A percentile compares a stretch with the other conserved stretches of the same genome.
Evolutionary conservation across 2,329 filamentous ascomycete species (phyloP).

Genomic region (Alternaria hordeiaustralica): DNA sequence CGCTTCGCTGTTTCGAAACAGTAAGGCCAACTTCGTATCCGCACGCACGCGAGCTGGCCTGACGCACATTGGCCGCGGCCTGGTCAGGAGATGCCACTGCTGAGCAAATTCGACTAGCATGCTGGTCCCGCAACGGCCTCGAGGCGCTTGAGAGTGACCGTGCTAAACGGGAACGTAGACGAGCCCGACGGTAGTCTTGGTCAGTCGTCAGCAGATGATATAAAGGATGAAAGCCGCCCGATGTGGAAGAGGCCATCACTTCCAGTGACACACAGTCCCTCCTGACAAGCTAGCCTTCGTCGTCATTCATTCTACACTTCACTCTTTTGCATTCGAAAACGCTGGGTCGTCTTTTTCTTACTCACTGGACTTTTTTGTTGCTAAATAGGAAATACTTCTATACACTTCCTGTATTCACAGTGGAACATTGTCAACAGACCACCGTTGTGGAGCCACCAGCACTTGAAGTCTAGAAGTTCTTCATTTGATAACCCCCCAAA

Average conservation of each 20-base stretch:
- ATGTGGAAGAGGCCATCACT: conserved; percentile 30
- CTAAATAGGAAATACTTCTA: conserved; percentile 12
- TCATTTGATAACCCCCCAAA: conserved; percentile 17
- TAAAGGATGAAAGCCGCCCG: conserved; percentile 28
- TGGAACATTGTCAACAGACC: conserved; percentile 25
- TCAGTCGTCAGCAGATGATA: conserved; percentile 17
- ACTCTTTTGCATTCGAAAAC: conserved; percentile 35
- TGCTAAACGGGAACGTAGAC: conserved; percentile 25
- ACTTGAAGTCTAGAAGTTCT: conserved; percentile 17
- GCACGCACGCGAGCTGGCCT: conserved; percentile 15
- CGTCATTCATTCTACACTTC: conserved; percentile 39
- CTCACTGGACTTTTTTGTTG: conserved; percentile 21
- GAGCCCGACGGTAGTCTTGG: conserved; percentile 17
- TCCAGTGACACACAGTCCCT: conserved; percentile 32
- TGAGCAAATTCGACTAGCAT: conserved; percentile 13
- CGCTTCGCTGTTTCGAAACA: conserved; percentile 40
- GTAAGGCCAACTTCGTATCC: conserved; percentile 13
- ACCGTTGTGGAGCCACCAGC: conserved; percentile 6
- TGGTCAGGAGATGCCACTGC: conserved; percentile 25
- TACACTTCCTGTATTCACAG: conserved; percentile 5
- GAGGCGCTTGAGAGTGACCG: conserved; percentile 26
- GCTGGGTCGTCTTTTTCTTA: conserved; percentile 41
- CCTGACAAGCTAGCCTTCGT: conserved; percentile 43
- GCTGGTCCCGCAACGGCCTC: conserved; percentile 32
- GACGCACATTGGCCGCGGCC: conserved; percentile 32